Base-by-base conservation (phyloP, 257 asterid species). In the Gardenia jasminoides region DNA sequence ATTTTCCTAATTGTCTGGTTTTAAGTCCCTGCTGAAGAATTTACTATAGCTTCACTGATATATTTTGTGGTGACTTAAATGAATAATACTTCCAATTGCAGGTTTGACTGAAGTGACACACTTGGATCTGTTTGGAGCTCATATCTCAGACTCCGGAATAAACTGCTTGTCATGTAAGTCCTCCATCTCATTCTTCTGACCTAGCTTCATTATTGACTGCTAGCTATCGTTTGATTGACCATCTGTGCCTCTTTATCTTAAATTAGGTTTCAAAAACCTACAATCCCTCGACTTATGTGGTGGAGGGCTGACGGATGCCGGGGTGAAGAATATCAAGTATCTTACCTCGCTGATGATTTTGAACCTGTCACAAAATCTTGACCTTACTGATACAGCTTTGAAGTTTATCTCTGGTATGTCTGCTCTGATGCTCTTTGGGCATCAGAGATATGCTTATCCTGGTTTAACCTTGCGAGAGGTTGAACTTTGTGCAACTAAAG, bases 71-170 rank as follows among this genome's bases (percentile, higher is more conserved):
- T 26, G 12, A 31, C 67, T 46, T 50, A 24, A 78, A 17, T 70
- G 64, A 12, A 56, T 30, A 65, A 28, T 71, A 46, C 67, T 78
- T 64, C 61, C 52, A 5, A n/a, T 4, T 85, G 91, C 94, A 96
- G 99, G 83, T 82, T 86, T 96, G 89, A 92, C 97, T 80, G 97
- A 97, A 59, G 80, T 96, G 76, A 91, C 88, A 61, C 98, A 93
- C 78, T 91, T 96, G 86, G 98, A 96, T 89, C 96, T 96, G 43
- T 96, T 96, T 80, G 99, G 99, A 79, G 99, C 99, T 64, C 89
- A 89, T 41, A 96, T 96, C 79, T 91, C 98, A 61, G 99, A 96
- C 88, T 87, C 90, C 43, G 99, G 99, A 85, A 88, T 96, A 75
- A 85, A 75, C 67, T 82, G 85, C 82, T 85, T 96, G 83, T 82